Base-by-base conservation (phyloP, 495 filamentous ascomycete genomes). In the Lophium mytilinum region DNA sequence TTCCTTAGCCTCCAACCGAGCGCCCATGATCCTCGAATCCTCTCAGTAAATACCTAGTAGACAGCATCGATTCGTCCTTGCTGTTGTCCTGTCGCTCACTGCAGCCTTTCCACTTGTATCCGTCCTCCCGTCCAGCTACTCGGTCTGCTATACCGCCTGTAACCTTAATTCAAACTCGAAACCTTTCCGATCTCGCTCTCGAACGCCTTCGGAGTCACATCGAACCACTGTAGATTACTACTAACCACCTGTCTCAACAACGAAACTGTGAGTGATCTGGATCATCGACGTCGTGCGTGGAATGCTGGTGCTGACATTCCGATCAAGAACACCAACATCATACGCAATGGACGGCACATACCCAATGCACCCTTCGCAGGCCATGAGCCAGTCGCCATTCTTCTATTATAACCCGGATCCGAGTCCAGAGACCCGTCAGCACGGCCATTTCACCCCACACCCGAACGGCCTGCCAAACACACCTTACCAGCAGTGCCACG, bases 361-460 rank as follows among this genome's bases (percentile, higher is more conserved):
- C 67, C 68, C 75, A 54, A 72, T 81, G 60, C 74, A 70, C 64
- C 70, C 65, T 49, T 66, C 76, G 57, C 82, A 78, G 50, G 68
- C 78, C 67, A 86, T 86, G 77, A 86, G 83, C 43, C 88, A 89
- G 67, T 78, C 88, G 52, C 76, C 87, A 15, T 96, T 94, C 79
- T 90, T 87, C 82, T 96, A 92, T 78, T 97, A 95, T 74, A 85
- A 82, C 61, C 85, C 85, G 55, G 88, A 92, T 53, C 80, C 84
- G 45, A 84, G 79, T 67, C 76, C 80, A 45, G 87, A 95, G 69
- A 81, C 79, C 67, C 88, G 89, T 64, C 87, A 89, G 65, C 88
- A 92, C 68, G 84, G 86, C 34, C 87, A 89, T 68, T 95, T 90
- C 77, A 80, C 84, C 58, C 82, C 83, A 52, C 88, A 90, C 52